Base-by-base conservation (phyloP, 352 stramenopile genomes). In the Phytophthora pini region DNA sequence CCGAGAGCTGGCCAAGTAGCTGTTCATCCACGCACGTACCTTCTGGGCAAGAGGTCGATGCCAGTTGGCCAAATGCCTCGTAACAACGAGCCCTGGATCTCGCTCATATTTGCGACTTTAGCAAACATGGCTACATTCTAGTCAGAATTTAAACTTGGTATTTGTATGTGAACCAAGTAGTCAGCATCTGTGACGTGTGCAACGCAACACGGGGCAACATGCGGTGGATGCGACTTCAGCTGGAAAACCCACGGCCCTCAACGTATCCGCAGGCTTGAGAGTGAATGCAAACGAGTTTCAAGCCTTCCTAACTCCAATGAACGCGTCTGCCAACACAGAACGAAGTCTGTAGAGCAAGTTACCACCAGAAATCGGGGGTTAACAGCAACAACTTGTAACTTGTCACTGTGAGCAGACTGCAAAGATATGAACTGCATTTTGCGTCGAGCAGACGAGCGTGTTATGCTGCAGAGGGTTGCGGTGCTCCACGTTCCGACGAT, bases 181-280 rank as follows among this genome's bases (percentile, higher is more conserved):
- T 56, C 60, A 65, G 46, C 34, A 66, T 55, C 60, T 74, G 61
- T 57, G 49, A 74, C 54, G 66, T 67, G 66, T 74, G 66, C 12
- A 57, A 63, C 43, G 48, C 64, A 45, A 59, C 29, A 59, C 56
- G 48, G 15, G n/a, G 4, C 29, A 60, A 58, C 59, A 69, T 32
- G 56, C 32, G 57, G 49, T 49, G 49, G 63, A 44, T 62, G 38
- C 32, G 38, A 41, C 36, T 41, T 17, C 36, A 41, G 36, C 36
- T 41, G 44, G 7, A 49, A 34, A 53, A 60, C 13, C 45, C 38
- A 56, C 13, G 31, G 13, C 9, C 20, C 17, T 9, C 31, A 46
- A 39, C 54, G 59, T 56, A 61, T 67, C 51, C 51, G 55, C 29
- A 32, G 27, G 15, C n/a, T 27, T 27, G 15, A 54, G 29, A 53